Evolutionary conservation across 1,284 basidiomycete species (phyloP), one percentile per base, ranked within the genome.

Genomic region (Mycena sp.): DNA sequence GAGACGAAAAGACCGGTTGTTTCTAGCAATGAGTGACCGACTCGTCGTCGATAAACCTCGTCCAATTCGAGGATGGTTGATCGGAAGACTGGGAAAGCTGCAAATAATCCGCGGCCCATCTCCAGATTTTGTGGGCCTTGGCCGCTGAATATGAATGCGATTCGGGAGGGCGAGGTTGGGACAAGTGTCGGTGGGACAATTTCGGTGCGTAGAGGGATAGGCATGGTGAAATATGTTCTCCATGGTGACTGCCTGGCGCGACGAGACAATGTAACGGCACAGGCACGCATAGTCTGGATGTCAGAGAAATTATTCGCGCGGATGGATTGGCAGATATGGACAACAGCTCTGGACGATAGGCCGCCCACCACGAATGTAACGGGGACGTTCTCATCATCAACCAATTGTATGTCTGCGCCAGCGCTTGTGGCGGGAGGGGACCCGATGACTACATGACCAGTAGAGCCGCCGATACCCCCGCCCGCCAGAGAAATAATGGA

Each of bases 21-120:
- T 40, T 71, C 58, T 9, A 81, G 67, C 50, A 82, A 67, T 0
- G 80, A 81, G 12, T 65, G 43, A 11, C 80, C 79, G 5, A 70
- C 74, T 3, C 71, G 55, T 3, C 55, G 49, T 11, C 62, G 41
- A 69, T 79, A 75, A 29, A 76, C 66, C 3, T 60, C 61, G 58
- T 83, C 81, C 67, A 80, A 69, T 37, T 74, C 71, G 6, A 76
- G 40, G 19, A 83, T 71, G 37, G 69, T 79, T n/a, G 72, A 59
- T 12, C 77, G 71, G 74, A 82, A 83, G 1, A 72, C 72, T 1
- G 74, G 65, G 65, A 69, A 81, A 1, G 61, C 56, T 28, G 63
- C 40, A 67, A 77, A 82, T 3, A 83, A 68, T 38, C 80, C 70
- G 6, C 79, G 73, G 6, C 81, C 81, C 80, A 83, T 80, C n/a